Conservation (phyloP, 805 yeast genomes). For the Monosporozyma unispora region DNA sequence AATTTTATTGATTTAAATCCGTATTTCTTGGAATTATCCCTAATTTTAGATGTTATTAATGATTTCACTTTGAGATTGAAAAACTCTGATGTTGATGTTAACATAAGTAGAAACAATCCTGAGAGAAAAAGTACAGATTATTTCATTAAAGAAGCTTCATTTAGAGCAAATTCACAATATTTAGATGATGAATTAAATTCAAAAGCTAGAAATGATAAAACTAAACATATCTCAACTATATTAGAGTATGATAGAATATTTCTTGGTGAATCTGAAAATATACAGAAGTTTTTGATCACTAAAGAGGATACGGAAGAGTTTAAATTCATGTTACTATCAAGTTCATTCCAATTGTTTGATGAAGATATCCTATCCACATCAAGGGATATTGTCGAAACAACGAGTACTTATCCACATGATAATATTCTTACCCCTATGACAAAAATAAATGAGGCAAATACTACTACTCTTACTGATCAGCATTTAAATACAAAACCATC, state of each 20-base stretch:
- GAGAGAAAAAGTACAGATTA: not conserved
- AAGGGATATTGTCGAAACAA: slow-evolving; percentile 15
- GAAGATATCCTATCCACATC: slow-evolving; percentile 22
- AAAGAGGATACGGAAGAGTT: slow-evolving; percentile 36
- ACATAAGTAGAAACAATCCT: not conserved
- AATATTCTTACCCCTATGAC: not conserved
- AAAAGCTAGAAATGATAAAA: not conserved
- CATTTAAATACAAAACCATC: slow-evolving; percentile 3
- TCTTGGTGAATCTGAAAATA: slow-evolving; percentile 28
- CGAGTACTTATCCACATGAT: not conserved
- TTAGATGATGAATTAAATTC: not conserved
- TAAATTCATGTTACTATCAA: slow-evolving; percentile 32
- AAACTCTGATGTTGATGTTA: not conserved
- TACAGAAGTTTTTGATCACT: slow-evolving; percentile 34
- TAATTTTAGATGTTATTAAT: slow-evolving; percentile 33
- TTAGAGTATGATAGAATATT: slow-evolving; percentile 33
- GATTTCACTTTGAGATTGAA: slow-evolving; percentile 10
- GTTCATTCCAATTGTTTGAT: slow-evolving; percentile 23
- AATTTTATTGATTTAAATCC: slow-evolving; percentile 41
- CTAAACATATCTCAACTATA: slow-evolving; percentile 7
- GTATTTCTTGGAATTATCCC: slow-evolving; percentile 40
- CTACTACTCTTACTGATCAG: slow-evolving; percentile 1
- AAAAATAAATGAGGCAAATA: not conserved
- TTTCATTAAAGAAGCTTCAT: not conserved
- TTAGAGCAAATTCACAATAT: not conserved